phyloP scores from a whole-genome alignment of 2,329 filamentous ascomycete genomes.

The Aspergillus sp. region DNA sequence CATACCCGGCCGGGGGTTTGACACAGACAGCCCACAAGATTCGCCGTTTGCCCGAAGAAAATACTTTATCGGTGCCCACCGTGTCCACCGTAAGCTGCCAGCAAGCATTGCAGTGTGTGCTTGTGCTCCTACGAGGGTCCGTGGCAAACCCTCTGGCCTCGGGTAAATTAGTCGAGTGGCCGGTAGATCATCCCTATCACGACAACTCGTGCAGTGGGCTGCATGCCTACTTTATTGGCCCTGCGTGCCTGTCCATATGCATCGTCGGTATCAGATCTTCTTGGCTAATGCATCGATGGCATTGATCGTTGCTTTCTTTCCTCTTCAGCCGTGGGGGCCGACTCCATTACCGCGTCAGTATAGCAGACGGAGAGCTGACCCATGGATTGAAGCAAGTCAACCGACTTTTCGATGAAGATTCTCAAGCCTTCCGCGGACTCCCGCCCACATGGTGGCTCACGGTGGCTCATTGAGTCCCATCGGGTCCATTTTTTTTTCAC shows the following conservation, averaged over 20 bases:
- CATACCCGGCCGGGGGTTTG: neutral
- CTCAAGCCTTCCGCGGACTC: constrained; percentile 12
- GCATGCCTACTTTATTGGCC: constrained; percentile 1
- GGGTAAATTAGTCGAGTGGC: constrained; percentile 1
- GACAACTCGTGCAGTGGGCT: neutral
- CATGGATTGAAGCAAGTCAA: constrained; percentile 10
- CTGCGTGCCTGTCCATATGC: neutral
- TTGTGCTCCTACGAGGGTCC: too few relatives aligned
- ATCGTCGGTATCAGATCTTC: constrained; percentile 1
- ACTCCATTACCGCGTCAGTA: neutral
- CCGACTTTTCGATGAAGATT: constrained; percentile 10
- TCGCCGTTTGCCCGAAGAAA: constrained; percentile 1
- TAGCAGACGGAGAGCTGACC: neutral
- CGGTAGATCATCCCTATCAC: constrained; percentile 4
- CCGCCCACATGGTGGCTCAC: constrained; percentile 9
- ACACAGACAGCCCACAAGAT: neutral
- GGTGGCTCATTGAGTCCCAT: constrained; percentile 4
- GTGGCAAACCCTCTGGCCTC: neutral
- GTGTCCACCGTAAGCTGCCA: neutral
- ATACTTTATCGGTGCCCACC: too few relatives aligned
- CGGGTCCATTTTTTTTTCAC: constrained; percentile 5
- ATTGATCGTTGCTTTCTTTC: neutral
- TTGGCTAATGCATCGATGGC: neutral
- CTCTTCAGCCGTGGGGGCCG: neutral
- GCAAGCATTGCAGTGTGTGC: too few relatives aligned